Conservation (phyloP, 2,329 filamentous ascomycete species). For the Fusarium bulbicola region DNA sequence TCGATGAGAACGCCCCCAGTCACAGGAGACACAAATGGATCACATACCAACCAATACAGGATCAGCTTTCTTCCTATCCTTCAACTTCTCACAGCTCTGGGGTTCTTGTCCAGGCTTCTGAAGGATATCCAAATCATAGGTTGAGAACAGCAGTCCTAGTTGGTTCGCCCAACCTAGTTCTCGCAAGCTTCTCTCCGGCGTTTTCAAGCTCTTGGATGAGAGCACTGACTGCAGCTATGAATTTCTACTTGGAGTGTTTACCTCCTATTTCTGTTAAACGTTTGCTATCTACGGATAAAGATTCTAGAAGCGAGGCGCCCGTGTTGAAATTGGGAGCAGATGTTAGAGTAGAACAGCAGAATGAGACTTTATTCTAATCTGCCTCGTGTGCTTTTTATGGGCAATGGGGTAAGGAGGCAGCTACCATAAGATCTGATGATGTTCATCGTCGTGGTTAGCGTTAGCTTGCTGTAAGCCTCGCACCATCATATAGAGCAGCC, state of each 20-base stretch:
- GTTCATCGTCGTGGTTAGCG: not conserved
- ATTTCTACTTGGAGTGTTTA: conserved; percentile 5
- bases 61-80: conserved; percentile 13
- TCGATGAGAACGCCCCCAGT: not conserved
- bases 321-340: not conserved
- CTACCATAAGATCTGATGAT: not conserved
- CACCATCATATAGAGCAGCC: not conserved
- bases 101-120: conserved; percentile 17
- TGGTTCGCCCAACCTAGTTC: conserved; percentile 29
- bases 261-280: conserved; percentile 1
- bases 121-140: conserved; percentile 30
- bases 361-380: fast-evolving
- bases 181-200: conserved; percentile 14
- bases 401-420: not conserved
- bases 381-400: not conserved
- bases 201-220: conserved; percentile 20
- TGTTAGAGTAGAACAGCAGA: not conserved
- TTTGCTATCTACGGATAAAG: conserved; percentile 7
- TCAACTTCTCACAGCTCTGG: conserved; percentile 5
- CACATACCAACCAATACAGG: conserved; percentile 8
- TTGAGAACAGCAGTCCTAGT: conserved; percentile 20
- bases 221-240: conserved; percentile 8
- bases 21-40: not conserved
- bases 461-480: not conserved
- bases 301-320: conserved; percentile 5